These are phyloP conservation scores for Tolypocladium amazonense DNA, from an alignment of 2,329 filamentous ascomycete species.

Conservation along the genomic window DNA sequence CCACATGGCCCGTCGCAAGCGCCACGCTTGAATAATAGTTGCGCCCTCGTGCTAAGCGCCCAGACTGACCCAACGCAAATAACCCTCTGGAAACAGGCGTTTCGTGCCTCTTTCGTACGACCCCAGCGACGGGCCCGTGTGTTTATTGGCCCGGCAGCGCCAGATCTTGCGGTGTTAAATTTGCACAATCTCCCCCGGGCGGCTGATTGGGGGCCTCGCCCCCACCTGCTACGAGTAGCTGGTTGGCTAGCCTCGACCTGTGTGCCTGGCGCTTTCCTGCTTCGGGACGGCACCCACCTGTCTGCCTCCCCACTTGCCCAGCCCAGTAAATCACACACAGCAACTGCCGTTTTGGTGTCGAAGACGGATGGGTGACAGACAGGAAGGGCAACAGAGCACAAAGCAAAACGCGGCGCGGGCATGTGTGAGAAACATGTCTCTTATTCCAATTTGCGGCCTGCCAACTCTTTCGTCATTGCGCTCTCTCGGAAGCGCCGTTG, in stretches of 20 bases:
- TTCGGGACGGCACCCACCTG: not conserved
- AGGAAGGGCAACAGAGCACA: no score
- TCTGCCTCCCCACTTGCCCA: not conserved
- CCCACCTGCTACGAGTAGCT: not conserved
- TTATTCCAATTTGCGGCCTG: not conserved
- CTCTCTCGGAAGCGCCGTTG: not conserved
- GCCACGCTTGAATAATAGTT: not conserved
- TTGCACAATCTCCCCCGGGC: conserved; percentile 17
- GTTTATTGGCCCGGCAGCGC: not conserved
- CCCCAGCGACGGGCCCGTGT: not conserved
- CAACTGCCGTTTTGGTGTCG: not conserved
- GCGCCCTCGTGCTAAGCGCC: not conserved
- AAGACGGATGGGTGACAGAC: not conserved
- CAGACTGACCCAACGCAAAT: not conserved
- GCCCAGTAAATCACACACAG: not conserved
- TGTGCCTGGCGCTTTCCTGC: conserved; percentile 9
- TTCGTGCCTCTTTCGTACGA: not conserved
- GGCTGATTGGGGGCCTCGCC: conserved; percentile 4
- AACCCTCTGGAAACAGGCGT: no score
- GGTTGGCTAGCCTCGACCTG: not conserved
- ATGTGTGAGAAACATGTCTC: not conserved
- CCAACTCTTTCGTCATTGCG: not conserved
- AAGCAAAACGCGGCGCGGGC: not conserved
- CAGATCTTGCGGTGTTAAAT: conserved; percentile 8
- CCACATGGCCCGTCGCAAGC: not conserved